Conservation (phyloP, 768 basidiomycete genomes). For the Leccinum longicurvipes region DNA sequence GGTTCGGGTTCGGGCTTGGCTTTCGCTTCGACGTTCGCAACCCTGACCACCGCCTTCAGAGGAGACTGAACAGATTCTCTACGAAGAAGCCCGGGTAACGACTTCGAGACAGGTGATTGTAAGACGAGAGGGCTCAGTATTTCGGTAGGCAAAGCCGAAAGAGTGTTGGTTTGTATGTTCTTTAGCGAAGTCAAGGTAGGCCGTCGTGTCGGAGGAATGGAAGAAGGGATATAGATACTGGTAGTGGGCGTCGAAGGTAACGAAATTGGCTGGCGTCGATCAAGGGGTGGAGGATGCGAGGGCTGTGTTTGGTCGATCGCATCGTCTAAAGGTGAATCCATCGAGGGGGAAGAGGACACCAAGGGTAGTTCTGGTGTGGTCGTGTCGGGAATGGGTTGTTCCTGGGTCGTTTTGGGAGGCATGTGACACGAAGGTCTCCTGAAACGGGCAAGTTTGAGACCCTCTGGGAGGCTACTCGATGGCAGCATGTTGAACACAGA, state of each 20-base stretch:
- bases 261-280: conserved; percentile 31
- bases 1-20: conserved; percentile 1
- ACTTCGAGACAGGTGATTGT: conserved; percentile 24
- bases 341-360: conserved; percentile 16
- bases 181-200: conserved; percentile 20
- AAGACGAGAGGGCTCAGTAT: conserved; percentile 31
- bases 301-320: conserved; percentile 10
- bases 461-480: not conserved
- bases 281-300: conserved; percentile 27
- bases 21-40: conserved; percentile 9
- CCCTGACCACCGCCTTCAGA: conserved; percentile 16
- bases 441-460: not conserved
- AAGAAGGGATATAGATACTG: conserved; percentile 14
- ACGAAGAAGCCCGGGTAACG: conserved; percentile 14
- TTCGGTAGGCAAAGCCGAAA: conserved; percentile 25
- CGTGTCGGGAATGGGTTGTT: not conserved
- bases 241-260: conserved; percentile 33
- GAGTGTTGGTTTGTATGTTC: conserved; percentile 24
- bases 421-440: not conserved
- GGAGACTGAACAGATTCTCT: conserved; percentile 26
- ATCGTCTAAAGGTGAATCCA: conserved; percentile 6
- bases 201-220: conserved; percentile 12
- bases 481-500: not conserved
- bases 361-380: conserved; percentile 1
- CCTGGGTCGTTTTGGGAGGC: not conserved